A percentile compares a stretch with the other conserved stretches of the same genome.
These are phyloP conservation scores for Backusella luteola DNA, from an alignment of 192 early-diverging fungal species.

Conservation along the genomic window DNA sequence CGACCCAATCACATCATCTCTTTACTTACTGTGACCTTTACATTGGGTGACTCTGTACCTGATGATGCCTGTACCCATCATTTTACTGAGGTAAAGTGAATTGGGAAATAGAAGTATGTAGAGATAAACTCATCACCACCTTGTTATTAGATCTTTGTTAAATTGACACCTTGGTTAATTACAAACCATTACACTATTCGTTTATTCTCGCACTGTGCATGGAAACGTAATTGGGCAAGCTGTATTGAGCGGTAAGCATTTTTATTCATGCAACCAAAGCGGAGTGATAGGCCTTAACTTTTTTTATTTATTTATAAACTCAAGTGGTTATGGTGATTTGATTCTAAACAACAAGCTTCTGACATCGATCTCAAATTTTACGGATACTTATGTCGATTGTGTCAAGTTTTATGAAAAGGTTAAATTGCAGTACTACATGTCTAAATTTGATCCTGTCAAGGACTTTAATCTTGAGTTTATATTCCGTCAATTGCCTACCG, in stretches of 20 bases:
- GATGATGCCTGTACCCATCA: slow-evolving; percentile 19
- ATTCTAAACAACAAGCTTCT: slow-evolving; percentile 20
- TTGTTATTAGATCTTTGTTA: slow-evolving; percentile 15
- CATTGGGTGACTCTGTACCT: slow-evolving; percentile 34
- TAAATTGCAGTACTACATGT: slow-evolving; percentile 42
- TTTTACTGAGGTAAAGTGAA: slow-evolving; percentile 28
- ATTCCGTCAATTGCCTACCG: slow-evolving; percentile 39
- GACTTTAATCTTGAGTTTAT: slow-evolving; percentile 58
- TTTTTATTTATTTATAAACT: background rate
- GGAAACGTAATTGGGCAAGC: slow-evolving; percentile 24
- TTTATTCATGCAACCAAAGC: background rate
- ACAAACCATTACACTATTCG: slow-evolving; percentile 35
- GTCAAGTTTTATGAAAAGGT: slow-evolving; percentile 42
- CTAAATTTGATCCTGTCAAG: slow-evolving; percentile 44
- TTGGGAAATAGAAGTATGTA: background rate
- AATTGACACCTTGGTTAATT: slow-evolving; percentile 31
- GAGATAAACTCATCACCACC: background rate
- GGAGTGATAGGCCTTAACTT: background rate
- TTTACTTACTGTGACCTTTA: slow-evolving; percentile 39
- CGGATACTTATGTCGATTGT: slow-evolving; percentile 42
- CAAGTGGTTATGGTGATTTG: background rate
- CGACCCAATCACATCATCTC: slow-evolving; percentile 45
- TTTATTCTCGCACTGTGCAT: slow-evolving; percentile 21
- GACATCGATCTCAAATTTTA: slow-evolving; percentile 27
- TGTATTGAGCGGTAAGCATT: slow-evolving; percentile 20